Evolutionary conservation across 106 monocot species (phyloP).

Genomic region (Allium sativum): DNA sequence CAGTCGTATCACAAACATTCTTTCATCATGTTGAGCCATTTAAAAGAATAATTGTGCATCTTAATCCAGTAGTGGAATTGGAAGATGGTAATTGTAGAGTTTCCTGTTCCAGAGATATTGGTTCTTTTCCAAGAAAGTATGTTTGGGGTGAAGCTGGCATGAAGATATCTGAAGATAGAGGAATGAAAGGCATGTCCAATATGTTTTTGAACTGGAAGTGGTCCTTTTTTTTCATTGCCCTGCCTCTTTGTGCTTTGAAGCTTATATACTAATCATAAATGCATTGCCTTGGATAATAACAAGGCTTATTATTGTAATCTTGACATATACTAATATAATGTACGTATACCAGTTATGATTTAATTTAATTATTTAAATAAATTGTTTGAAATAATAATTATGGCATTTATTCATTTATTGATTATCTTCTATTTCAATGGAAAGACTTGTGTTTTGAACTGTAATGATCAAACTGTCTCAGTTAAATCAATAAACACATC

Average conservation of each 20-base stretch:
- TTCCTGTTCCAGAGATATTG: slow-evolving; percentile 16
- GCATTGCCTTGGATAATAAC: no score
- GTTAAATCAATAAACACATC: no score
- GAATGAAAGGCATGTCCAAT: slow-evolving; percentile 18
- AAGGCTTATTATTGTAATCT: no score
- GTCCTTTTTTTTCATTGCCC: slow-evolving; percentile 23
- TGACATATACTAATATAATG: no score
- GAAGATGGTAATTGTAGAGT: slow-evolving; percentile 16
- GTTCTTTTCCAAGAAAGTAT: slow-evolving; percentile 9
- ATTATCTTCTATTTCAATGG: no score
- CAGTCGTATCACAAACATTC: slow-evolving; percentile 35
- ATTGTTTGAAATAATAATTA: no score
- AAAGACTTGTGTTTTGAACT: no score
- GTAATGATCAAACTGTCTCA: no score
- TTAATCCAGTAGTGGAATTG: slow-evolving; percentile 28
- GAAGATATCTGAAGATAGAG: slow-evolving; percentile 14
- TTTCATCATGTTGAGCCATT: slow-evolving; percentile 51
- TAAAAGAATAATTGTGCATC: slow-evolving; percentile 59
- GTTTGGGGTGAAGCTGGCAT: slow-evolving; percentile 1
- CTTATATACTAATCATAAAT: no score
- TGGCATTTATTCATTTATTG: no score
- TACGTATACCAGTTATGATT: no score
- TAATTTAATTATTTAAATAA: no score
- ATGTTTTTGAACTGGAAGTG: slow-evolving; percentile 37
- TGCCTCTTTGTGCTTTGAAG: background rate